Evolutionary conservation across 1,284 basidiomycete genomes (phyloP).

Genomic region (Ustilago curta): DNA sequence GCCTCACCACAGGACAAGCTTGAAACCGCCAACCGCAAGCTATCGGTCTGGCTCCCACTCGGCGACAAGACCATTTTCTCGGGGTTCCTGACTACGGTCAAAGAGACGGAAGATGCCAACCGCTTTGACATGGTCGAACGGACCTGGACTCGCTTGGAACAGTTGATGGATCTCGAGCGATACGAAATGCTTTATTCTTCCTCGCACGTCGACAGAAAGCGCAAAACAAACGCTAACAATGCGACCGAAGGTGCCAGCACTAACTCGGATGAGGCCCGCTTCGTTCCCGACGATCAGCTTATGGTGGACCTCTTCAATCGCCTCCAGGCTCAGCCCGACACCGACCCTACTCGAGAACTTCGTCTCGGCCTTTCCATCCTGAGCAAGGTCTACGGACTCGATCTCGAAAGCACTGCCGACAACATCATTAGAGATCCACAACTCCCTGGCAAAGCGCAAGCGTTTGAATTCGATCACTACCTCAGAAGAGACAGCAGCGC

Average conservation of each 20-base stretch:
- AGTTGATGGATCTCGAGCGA: slow-evolving; percentile 27
- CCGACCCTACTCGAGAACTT: neutral
- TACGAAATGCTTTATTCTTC: slow-evolving; percentile 5
- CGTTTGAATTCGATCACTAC: slow-evolving; percentile 14
- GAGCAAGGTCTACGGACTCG: slow-evolving; percentile 31
- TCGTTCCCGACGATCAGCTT: slow-evolving; percentile 29
- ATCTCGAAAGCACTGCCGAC: slow-evolving; percentile 26
- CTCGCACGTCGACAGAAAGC: neutral
- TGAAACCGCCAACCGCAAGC: slow-evolving; percentile 27
- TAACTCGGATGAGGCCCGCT: slow-evolving; percentile 7
- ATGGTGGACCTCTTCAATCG: slow-evolving; percentile 17
- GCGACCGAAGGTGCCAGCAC: neutral
- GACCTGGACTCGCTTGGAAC: slow-evolving; percentile 17
- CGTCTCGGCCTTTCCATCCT: slow-evolving; percentile 17
- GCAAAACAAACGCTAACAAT: neutral
- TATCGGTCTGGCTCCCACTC: slow-evolving; percentile 25
- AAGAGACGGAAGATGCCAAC: neutral
- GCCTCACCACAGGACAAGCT: slow-evolving; percentile 44
- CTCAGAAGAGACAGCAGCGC: slow-evolving; percentile 1
- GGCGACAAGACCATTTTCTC: slow-evolving; percentile 28
- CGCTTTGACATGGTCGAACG: slow-evolving; percentile 9
- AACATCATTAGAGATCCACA: slow-evolving; percentile 30
- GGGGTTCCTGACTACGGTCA: neutral
- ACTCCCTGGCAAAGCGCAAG: neutral
- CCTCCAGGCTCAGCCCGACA: neutral